These are phyloP conservation scores for Spatholobus suberectus DNA, from an alignment of 306 rosid genomes.

Conservation along the genomic window DNA sequence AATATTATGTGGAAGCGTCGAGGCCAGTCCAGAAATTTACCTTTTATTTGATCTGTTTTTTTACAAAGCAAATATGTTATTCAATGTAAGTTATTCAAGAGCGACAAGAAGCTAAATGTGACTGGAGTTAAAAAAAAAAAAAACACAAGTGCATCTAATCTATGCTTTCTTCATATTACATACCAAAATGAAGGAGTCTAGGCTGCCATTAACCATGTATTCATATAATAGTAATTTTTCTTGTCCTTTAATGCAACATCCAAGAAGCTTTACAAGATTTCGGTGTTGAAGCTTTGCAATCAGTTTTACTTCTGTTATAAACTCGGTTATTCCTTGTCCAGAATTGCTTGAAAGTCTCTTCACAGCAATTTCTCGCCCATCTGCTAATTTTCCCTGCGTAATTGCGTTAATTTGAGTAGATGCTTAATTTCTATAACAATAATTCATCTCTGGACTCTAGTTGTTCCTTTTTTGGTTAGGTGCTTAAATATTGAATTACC, in stretches of 20 bases:
- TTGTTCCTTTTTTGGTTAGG: not conserved
- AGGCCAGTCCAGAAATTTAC: not conserved
- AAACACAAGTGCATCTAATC: not conserved
- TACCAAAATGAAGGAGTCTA: not conserved
- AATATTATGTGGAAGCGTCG: not conserved
- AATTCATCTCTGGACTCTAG: not conserved
- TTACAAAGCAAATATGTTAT: not conserved
- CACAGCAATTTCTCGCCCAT: constrained; percentile 22
- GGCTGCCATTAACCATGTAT: constrained; percentile 3
- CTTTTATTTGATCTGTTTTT: not conserved
- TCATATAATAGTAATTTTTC: not conserved
- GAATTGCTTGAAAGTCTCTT: not conserved
- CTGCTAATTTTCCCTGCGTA: not conserved
- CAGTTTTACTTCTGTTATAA: not conserved
- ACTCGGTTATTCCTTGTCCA: not conserved
- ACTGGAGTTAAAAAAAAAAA: not conserved
- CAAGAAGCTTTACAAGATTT: constrained; percentile 49
- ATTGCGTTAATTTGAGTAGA: not conserved
- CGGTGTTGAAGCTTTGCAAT: constrained; percentile 39
- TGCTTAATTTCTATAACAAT: not conserved
- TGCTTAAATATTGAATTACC: constrained; percentile 6
- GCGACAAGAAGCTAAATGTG: too few relatives aligned
- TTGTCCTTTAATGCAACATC: constrained; percentile 45
- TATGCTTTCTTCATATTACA: not conserved
- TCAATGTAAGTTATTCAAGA: not conserved